A percentile compares a stretch with the other conserved stretches of the same genome.
phyloP scores from a whole-genome alignment of 208 protist genomes.

The Leishmania mexicana region DNA sequence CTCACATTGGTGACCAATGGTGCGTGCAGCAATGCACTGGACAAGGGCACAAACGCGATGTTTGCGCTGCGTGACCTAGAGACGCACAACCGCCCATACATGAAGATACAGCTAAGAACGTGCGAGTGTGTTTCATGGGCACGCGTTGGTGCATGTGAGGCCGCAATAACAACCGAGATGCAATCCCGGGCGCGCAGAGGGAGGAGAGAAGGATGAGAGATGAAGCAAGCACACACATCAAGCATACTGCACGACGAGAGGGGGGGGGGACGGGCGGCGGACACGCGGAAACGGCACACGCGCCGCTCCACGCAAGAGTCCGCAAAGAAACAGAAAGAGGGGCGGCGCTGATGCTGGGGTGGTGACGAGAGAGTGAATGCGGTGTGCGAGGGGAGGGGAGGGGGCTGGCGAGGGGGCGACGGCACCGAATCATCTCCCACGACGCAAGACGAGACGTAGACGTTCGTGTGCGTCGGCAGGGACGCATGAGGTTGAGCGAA shows the following conservation, averaged over 20 bases:
- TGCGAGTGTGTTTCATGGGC: not conserved
- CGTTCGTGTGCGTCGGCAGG: not conserved
- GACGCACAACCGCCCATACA: not conserved
- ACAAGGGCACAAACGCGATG: not conserved
- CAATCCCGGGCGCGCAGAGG: not conserved
- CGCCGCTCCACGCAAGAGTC: not conserved
- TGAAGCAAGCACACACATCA: not conserved
- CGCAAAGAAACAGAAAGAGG: not conserved
- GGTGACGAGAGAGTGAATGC: not conserved
- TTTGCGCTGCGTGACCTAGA: not conserved
- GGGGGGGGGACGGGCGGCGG: too few relatives aligned
- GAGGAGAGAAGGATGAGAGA: constrained; percentile 4
- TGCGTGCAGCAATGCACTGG: not conserved
- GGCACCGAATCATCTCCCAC: not conserved
- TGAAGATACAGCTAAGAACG: not conserved
- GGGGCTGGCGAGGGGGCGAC: too few relatives aligned
- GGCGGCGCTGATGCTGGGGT: too few relatives aligned
- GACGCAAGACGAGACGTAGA: not conserved
- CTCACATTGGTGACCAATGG: not conserved
- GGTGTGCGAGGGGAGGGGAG: too few relatives aligned
- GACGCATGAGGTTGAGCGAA: not conserved
- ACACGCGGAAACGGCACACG: not conserved
- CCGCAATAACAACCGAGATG: not conserved
- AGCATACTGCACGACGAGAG: too few relatives aligned
- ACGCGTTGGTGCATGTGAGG: not conserved